phyloP scores from a whole-genome alignment of 306 rosid genomes.

The Abrus pulchellus region DNA sequence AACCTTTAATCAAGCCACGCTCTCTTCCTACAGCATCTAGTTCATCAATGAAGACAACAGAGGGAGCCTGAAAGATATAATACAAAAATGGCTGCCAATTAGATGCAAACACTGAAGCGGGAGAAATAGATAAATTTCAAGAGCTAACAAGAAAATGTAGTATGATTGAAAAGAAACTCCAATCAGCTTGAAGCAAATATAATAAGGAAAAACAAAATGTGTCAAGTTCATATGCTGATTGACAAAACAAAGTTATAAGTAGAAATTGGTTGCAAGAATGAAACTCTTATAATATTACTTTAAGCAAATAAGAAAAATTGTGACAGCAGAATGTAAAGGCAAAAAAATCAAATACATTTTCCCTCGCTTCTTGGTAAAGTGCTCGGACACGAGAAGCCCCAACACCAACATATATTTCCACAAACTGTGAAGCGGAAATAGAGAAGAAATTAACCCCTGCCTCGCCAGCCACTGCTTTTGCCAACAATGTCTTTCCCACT shows the following conservation, averaged over 20 bases:
- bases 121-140: slow-evolving; percentile 29
- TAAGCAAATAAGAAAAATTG: slow-evolving; percentile 10
- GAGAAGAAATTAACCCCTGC: slow-evolving; percentile 99
- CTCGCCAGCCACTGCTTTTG: slow-evolving; percentile 99
- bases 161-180: slow-evolving; percentile 5
- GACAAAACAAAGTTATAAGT: slow-evolving; percentile 11
- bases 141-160: slow-evolving; percentile 5
- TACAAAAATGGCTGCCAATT: slow-evolving; percentile 33
- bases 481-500: slow-evolving; percentile 96
- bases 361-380: slow-evolving; percentile 94
- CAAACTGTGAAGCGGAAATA: slow-evolving; percentile 97
- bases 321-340: slow-evolving; percentile 34
- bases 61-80: slow-evolving; percentile 79
- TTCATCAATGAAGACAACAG: slow-evolving; percentile 98
- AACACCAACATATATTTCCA: slow-evolving; percentile 96
- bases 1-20: slow-evolving; percentile 99
- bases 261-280: slow-evolving; percentile 36
- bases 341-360: slow-evolving; percentile 63
- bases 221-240: slow-evolving; percentile 17
- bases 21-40: slow-evolving; percentile 99
- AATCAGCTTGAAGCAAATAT: slow-evolving; percentile 41
- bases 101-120: slow-evolving; percentile 34
- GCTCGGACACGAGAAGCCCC: slow-evolving; percentile 99
- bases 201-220: slow-evolving; percentile 26
- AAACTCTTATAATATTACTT: slow-evolving; percentile 40